Evolutionary conservation across 164 flowering plant genomes (phyloP), one percentile per base, ranked within the genome.

Genomic region (Saururus chinensis): DNA sequence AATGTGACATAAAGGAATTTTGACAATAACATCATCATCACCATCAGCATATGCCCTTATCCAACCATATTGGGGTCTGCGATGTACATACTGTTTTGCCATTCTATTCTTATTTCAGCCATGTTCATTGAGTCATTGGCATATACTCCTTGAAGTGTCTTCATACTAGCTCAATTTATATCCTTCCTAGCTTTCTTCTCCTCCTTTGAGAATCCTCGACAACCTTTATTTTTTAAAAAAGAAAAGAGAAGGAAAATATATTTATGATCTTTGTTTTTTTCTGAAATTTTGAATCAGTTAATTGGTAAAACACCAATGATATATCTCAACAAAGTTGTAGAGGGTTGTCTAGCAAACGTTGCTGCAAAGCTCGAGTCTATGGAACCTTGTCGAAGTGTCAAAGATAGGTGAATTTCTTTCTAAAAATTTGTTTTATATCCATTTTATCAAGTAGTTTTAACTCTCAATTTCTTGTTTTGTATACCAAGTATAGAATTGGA

Each of bases 291-390:
- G 64, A 21, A 71, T 23, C 74, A 89, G 95, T 73, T 89, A 76
- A 87, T 89, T 64, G 95, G 96, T 61, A 73, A 80, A 45, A 89
- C 95, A 12, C 95, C 96, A 6, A 85, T 89, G 93, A 71, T 87
- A 61, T 89, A 84, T 79, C 90, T 87, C 64, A 87, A 87, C 81
- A 84, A 76, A 69, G 86, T 87, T 48, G 82, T 84, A 17, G 79
- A 77, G 51, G 95, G 95, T 63, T 85, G 92, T 70, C 79, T 78
- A 4, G 96, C 88, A 49, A 77, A 80, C 60, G 66, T 89, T 71
- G 89, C 92, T 66, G 95, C 89, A 19, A 89, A 89, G 70, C 89
- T 87, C 24, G 96, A 87, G 71, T 85, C 88, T 21, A 85, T 89
- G 93, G 82, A 89, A 69, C 95, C 95, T 66, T 82, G 93, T 72